Conservation (phyloP, 2,329 filamentous ascomycete genomes). For the Bipolaris oryzae region DNA sequence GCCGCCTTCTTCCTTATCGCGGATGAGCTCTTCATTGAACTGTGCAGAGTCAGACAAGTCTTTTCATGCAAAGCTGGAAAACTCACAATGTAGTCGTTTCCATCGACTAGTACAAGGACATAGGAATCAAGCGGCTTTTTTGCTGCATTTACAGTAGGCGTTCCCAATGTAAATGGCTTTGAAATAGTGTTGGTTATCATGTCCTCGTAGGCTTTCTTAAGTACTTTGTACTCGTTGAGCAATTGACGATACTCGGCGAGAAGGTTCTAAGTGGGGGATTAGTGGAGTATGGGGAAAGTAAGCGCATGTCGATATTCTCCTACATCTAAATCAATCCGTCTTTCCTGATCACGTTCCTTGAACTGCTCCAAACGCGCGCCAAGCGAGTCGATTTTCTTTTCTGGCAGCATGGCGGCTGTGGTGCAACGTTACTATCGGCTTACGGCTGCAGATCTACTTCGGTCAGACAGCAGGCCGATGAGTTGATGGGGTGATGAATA, state of each 20-base stretch:
- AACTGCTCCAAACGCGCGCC: constrained; percentile 39
- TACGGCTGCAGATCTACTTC: background rate
- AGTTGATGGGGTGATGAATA: background rate
- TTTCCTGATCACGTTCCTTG: constrained; percentile 29
- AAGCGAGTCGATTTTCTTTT: constrained; percentile 33
- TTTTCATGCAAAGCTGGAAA: background rate
- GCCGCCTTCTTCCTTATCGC: constrained; percentile 60
- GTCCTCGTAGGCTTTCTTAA: constrained; percentile 65
- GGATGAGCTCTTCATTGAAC: constrained; percentile 59
- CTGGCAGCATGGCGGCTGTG: constrained; percentile 28
- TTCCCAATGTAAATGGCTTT: constrained; percentile 34
- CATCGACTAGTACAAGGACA: constrained; percentile 66
- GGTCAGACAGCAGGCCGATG: background rate
- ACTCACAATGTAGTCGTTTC: constrained; percentile 61
- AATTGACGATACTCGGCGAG: constrained; percentile 53
- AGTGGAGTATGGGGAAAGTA: constrained; percentile 7
- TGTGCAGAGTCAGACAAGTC: constrained; percentile 12
- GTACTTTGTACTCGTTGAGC: constrained; percentile 60
- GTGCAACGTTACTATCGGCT: constrained; percentile 3
- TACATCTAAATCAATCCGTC: constrained; percentile 30
- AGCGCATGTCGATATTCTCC: background rate
- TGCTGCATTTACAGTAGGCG: constrained; percentile 33
- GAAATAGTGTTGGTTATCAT: constrained; percentile 55
- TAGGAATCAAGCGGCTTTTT: constrained; percentile 58
- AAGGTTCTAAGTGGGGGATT: constrained; percentile 31